Evolutionary conservation across 2,329 filamentous ascomycete species (phyloP), one percentile per base, ranked within the genome.

Genomic region (Ophiostoma montium): DNA sequence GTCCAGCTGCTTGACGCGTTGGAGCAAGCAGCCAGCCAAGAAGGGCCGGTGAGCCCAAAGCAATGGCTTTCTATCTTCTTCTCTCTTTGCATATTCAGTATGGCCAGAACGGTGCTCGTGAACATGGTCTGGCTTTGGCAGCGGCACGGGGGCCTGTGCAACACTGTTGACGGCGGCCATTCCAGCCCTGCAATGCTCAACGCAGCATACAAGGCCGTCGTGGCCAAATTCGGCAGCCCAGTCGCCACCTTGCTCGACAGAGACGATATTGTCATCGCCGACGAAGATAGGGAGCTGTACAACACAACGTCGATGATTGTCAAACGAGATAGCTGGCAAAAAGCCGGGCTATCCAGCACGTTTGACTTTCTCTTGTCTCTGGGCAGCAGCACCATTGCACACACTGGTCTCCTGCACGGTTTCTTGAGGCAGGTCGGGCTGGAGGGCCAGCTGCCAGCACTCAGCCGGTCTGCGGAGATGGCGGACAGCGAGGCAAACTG

Each of bases 61-160:
- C 65, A 65, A 49, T 76, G 72, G 69, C 58, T 76, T 15, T 70
- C 75, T 2, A 59, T 69, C 4, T 75, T 78, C 52, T 63, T 74
- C 46, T 70, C 75, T 12, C 60, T 79, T 16, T 77, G 75, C 58
- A 70, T 79, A n/a, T 76, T 79, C 56, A 78, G 74, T 57, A 64
- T 74, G 27, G 67, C 72, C 18, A 69, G 70, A 45, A 73, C 73
- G 1, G 65, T 79, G 2, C 61, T 78, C 5, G 62, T 70, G 15
- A 71, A 76, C 49, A 62, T 72, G 32, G 62, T 64, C 19, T 62
- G 64, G 23, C 27, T 56, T 55, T 12, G 57, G 15, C 39, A 42
- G 15, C 39, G 15, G 15, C 39, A 23, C 4, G 23, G 39, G 13
- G 23, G 10, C 30, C 10, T 11, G 13, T 8, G 11, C 4, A 23